Conservation (phyloP, 1,139 yeast species). For the Blastobotrys malaysiensis region DNA sequence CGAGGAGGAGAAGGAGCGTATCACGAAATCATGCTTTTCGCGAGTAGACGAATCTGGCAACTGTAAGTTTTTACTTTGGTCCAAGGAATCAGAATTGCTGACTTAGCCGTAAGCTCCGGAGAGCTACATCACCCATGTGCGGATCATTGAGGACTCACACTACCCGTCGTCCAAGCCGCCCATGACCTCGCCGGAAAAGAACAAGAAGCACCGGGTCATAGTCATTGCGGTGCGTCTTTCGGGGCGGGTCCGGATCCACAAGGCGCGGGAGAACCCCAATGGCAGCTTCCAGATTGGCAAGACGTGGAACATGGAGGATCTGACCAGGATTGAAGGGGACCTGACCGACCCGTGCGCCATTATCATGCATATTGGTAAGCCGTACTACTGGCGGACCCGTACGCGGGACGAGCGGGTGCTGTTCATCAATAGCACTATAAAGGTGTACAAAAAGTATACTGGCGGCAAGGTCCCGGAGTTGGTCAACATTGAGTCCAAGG, state of each 20-base stretch:
- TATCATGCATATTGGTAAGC: conserved; percentile 60
- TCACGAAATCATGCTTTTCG: conserved; percentile 19
- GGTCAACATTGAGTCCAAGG: conserved; percentile 34
- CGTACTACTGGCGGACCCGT: conserved; percentile 79
- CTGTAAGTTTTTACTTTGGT: conserved; percentile 10
- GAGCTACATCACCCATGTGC: conserved; percentile 54
- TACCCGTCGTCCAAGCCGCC: conserved; percentile 25
- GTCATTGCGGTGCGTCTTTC: conserved; percentile 46
- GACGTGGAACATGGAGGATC: conserved; percentile 83
- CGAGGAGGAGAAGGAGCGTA: conserved; percentile 18
- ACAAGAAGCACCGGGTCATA: conserved; percentile 31
- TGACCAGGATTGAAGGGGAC: conserved; percentile 53
- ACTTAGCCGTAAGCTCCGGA: conserved; percentile 34
- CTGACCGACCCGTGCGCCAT: conserved; percentile 40
- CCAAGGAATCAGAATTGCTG: not conserved
- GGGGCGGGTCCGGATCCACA: conserved; percentile 72
- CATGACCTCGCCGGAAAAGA: conserved; percentile 22
- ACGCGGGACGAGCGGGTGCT: conserved; percentile 62
- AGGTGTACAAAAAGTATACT: conserved; percentile 61
- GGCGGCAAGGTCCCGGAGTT: conserved; percentile 64
- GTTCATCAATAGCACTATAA: conserved; percentile 59
- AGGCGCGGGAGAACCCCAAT: conserved; percentile 74
- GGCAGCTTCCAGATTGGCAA: conserved; percentile 85
- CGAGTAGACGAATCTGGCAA: conserved; percentile 18
- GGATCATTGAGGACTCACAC: conserved; percentile 32